These are phyloP conservation scores for Tothia fuscella DNA, from an alignment of 2,329 filamentous ascomycete species.

Conservation along the genomic window DNA sequence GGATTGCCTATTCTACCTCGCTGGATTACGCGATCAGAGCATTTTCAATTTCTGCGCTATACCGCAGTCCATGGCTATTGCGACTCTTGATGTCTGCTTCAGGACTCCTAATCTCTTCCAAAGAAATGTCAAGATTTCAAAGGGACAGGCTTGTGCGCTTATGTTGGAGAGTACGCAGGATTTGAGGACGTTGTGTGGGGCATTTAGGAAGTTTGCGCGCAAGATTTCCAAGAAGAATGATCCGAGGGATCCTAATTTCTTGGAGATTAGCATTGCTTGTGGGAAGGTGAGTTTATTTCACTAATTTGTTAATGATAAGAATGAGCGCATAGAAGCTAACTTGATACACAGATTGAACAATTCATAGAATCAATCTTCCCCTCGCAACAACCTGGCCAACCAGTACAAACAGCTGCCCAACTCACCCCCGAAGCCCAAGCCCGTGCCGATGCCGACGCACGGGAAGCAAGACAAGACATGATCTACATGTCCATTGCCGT, in stretches of 20 bases:
- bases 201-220: conserved; percentile 67
- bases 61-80: conserved; percentile 94
- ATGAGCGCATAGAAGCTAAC: conserved; percentile 1
- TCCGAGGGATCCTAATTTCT: conserved; percentile 80
- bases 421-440: conserved; percentile 43
- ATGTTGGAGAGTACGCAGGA: conserved; percentile 94
- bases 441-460: conserved; percentile 39
- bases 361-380: conserved; percentile 94
- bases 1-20: conserved; percentile 96
- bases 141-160: conserved; percentile 79
- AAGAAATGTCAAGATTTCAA: conserved; percentile 89
- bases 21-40: conserved; percentile 85
- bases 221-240: conserved; percentile 90
- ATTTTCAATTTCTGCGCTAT: conserved; percentile 99
- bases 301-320: neutral
- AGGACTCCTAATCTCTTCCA: conserved; percentile 79
- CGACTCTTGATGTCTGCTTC: conserved; percentile 84
- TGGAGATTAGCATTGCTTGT: conserved; percentile 83
- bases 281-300: conserved; percentile 54
- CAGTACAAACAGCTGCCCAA: conserved; percentile 13
- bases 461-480: conserved; percentile 37
- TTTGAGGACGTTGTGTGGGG: conserved; percentile 63
- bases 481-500: conserved; percentile 56
- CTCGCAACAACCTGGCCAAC: conserved; percentile 56
- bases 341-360: conserved; percentile 62